Base-by-base conservation (phyloP, 2,329 filamentous ascomycete species). In the Coniochaeta prunicola region DNA sequence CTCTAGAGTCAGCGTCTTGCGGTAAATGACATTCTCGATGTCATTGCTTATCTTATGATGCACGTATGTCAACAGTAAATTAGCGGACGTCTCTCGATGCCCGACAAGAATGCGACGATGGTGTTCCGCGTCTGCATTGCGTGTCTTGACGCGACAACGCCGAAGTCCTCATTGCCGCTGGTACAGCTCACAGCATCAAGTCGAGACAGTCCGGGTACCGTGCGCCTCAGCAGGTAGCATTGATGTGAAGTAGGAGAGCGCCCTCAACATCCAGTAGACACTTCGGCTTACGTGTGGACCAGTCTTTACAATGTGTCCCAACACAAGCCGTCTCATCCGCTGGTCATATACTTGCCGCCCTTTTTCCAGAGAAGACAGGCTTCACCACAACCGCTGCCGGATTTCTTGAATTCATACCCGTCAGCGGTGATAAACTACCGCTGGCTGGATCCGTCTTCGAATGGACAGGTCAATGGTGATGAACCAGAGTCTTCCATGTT, bases 401-500 rank as follows among this genome's bases (percentile, higher is more conserved):
- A 6, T 8, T 56, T 56, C 34, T 17, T 56, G 10, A n/a, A 40
- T 5, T 19, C 34, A 2, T 56, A 56, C 34, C 54, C 54, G n/a
- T 24, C 36, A 33, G 54, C 54, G 2, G 54, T 42, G 8, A 56
- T 56, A n/a, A 56, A 56, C 54, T 56, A 56, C 54, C 33, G 54
- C 33, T 56, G 54, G 54, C 54, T 30, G 9, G 54, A 56, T 17
- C 36, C 54, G 17, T 28, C 34, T 12, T 30, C 5, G 12, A 21
- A 36, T 15, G 50, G 26, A 58, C 60, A 63, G 58, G 40, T 56
- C n/a, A 62, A 66, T 13, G 30, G 9, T 21, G 21, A 26, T 26
- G 21, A 26, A 13, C n/a, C 45, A 9, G 2, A 15, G 21, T 28
- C 45, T 68, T n/a, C 45, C 70, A 6, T 28, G n/a, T 34, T 74